A percentile compares a stretch with the other conserved stretches of the same genome.
phyloP scores from a whole-genome alignment of 257 asterid species.

The Verbena officinalis region DNA sequence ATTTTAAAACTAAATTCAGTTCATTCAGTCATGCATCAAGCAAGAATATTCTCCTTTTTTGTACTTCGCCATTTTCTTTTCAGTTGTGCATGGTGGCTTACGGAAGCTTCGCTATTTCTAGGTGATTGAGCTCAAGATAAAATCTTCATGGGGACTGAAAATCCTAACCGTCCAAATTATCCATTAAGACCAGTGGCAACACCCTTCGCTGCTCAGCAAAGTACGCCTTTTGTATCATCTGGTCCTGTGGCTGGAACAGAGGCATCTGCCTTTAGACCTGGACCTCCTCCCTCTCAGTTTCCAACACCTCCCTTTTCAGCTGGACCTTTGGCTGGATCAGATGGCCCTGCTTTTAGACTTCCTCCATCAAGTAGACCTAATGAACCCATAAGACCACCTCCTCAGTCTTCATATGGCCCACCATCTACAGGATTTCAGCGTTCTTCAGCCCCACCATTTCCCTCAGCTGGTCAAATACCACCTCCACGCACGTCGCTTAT shows the following conservation, averaged over 20 bases:
- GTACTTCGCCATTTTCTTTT: slow-evolving; percentile 13
- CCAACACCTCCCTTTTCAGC: slow-evolving; percentile 45
- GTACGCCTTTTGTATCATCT: slow-evolving; percentile 57
- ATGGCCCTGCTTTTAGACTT: slow-evolving; percentile 48
- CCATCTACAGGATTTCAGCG: slow-evolving; percentile 62
- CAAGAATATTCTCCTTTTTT: slow-evolving; percentile 3
- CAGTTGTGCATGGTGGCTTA: slow-evolving; percentile 27
- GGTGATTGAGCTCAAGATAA: slow-evolving; percentile 33
- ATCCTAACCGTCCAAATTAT: slow-evolving; percentile 57
- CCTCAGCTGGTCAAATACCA: slow-evolving; percentile 46
- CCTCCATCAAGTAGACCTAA: slow-evolving; percentile 49
- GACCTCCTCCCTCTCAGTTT: slow-evolving; percentile 43
- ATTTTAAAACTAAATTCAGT: neutral
- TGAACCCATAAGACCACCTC: slow-evolving; percentile 58
- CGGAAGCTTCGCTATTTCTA: slow-evolving; percentile 42
- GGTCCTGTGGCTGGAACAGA: slow-evolving; percentile 56
- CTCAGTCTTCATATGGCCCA: slow-evolving; percentile 59
- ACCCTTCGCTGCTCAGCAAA: slow-evolving; percentile 58
- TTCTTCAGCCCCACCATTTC: slow-evolving; percentile 52
- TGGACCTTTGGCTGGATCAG: slow-evolving; percentile 54
- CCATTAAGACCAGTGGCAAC: slow-evolving; percentile 56
- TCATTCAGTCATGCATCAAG: neutral
- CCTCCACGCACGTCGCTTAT: slow-evolving; percentile 44
- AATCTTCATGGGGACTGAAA: slow-evolving; percentile 69
- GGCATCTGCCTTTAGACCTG: slow-evolving; percentile 48